Evolutionary conservation across 2,329 filamentous ascomycete genomes (phyloP).

Genomic region (Fusarium sp.): DNA sequence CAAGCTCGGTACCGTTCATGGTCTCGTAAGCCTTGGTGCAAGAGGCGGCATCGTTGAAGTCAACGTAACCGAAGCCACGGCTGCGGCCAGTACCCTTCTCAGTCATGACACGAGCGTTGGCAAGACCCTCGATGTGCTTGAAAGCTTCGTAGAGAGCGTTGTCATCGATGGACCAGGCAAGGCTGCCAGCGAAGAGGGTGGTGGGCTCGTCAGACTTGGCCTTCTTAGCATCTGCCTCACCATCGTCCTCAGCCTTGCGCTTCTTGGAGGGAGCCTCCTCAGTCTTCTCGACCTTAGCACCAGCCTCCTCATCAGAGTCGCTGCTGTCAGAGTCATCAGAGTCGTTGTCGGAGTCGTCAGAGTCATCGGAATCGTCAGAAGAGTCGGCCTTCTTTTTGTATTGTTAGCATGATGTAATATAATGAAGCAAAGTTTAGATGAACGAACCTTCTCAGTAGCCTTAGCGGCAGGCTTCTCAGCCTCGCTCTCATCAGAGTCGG

Average conservation of each 20-base stretch:
- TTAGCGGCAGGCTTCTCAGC: conserved; percentile 52
- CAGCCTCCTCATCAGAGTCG: conserved; percentile 54
- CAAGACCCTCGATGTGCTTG: conserved; percentile 79
- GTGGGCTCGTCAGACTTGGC: conserved; percentile 67
- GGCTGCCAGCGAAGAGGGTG: conserved; percentile 89
- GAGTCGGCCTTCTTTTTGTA: conserved; percentile 45
- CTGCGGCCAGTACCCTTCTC: conserved; percentile 85
- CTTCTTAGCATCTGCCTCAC: conserved; percentile 71
- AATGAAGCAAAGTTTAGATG: background rate
- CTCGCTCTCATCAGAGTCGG: conserved; percentile 54
- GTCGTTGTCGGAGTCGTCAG: conserved; percentile 53
- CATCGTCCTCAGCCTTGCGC: conserved; percentile 63
- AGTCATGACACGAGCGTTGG: conserved; percentile 82
- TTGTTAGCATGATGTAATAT: conserved; percentile 29
- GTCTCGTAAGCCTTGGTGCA: conserved; percentile 78
- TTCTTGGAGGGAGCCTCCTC: conserved; percentile 60
- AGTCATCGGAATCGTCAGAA: conserved; percentile 49
- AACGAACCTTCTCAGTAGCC: conserved; percentile 50
- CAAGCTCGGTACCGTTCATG: conserved; percentile 80
- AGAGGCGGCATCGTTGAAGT: conserved; percentile 77
- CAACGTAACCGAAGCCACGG: conserved; percentile 94
- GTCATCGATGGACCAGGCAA: conserved; percentile 92
- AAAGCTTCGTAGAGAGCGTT: conserved; percentile 85
- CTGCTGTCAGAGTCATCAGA: conserved; percentile 49
- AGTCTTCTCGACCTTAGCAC: conserved; percentile 53